Conservation (phyloP, 129 eudicot genomes). For the sunflower (Helianthus annuus) region DNA sequence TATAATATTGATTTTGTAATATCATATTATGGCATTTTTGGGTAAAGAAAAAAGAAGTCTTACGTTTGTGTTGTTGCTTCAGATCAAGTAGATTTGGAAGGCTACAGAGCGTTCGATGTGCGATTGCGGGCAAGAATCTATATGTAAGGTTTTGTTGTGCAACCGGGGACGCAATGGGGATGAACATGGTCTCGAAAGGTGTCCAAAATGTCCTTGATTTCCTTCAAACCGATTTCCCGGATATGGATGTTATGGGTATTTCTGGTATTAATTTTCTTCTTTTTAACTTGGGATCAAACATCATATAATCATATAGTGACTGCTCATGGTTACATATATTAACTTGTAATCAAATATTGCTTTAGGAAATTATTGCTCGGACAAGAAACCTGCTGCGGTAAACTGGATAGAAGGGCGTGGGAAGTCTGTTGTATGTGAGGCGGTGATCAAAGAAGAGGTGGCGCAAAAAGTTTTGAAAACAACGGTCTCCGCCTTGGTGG, state of each 20-base stretch:
- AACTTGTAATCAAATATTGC: background rate
- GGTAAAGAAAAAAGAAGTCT: background rate
- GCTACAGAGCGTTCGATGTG: constrained; percentile 49
- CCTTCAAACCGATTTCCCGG: constrained; percentile 46
- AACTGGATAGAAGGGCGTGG: constrained; percentile 64
- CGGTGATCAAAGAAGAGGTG: constrained; percentile 51
- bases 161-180: constrained; percentile 77
- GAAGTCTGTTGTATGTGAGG: constrained; percentile 57
- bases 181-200: constrained; percentile 65
- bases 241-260: constrained; percentile 66
- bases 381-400: constrained; percentile 56
- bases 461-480: constrained; percentile 62
- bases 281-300: too few relatives aligned
- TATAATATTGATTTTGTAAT: background rate
- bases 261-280: constrained; percentile 39
- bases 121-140: constrained; percentile 60
- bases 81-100: constrained; percentile 69
- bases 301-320: background rate
- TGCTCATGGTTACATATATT: background rate
- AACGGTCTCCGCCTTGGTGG: constrained; percentile 52
- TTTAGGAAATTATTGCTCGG: constrained; percentile 63
- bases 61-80: constrained; percentile 13
- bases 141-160: constrained; percentile 59
- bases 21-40: background rate
- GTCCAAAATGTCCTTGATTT: constrained; percentile 53